Evolutionary conservation across 2,329 filamentous ascomycete genomes (phyloP).

Genomic region (Apiospora malaysiana): DNA sequence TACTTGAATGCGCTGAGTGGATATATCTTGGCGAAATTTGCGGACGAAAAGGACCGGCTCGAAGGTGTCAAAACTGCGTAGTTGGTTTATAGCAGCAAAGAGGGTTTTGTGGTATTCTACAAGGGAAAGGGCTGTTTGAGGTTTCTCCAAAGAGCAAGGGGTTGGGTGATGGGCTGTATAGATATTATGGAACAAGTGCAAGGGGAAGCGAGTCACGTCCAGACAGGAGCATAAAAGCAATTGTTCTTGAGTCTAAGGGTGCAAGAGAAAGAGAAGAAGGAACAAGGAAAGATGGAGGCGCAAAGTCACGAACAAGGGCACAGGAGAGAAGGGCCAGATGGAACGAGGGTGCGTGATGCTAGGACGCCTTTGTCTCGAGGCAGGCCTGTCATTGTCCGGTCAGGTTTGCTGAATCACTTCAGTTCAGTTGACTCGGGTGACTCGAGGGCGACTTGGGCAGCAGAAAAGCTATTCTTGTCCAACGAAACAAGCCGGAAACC

Average conservation of each 20-base stretch:
- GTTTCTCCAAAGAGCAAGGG: constrained; percentile 18
- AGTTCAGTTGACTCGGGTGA: constrained; percentile 17
- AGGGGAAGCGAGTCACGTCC: constrained; percentile 9
- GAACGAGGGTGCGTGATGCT: constrained; percentile 11
- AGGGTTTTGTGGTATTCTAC: not conserved
- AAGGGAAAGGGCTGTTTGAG: constrained; percentile 4
- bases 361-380: constrained; percentile 17
- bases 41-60: constrained; percentile 1
- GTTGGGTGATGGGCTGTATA: not conserved
- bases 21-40: constrained; percentile 10
- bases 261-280: not conserved
- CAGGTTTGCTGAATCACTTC: not conserved
- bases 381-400: constrained; percentile 15
- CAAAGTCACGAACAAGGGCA: constrained; percentile 6
- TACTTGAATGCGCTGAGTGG: not conserved
- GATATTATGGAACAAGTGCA: constrained; percentile 6
- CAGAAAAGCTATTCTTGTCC: constrained; percentile 12
- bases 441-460: constrained; percentile 9
- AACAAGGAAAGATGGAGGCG: not conserved
- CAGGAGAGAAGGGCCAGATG: not conserved
- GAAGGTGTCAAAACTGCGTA: not conserved
- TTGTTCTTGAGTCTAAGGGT: constrained; percentile 18
- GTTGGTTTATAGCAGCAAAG: constrained; percentile 17
- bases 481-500: not conserved
- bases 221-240: constrained; percentile 12